Evolutionary conservation across 495 filamentous ascomycete species (phyloP), one percentile per base, ranked within the genome.

Genomic region (Aspergillus affinis): DNA sequence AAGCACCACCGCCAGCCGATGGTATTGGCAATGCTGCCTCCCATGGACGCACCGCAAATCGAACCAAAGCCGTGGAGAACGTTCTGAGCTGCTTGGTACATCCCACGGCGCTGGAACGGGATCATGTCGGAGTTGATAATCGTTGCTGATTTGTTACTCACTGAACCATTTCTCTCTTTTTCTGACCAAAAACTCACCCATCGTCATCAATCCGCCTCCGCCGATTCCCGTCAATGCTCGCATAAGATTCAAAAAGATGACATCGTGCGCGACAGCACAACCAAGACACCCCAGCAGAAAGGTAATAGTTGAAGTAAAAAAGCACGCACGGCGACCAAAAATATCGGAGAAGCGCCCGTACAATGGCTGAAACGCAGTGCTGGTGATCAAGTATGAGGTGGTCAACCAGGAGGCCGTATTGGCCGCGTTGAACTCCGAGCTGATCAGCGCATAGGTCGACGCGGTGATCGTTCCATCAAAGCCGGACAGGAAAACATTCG

Each of bases 201-300:
- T 84, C 0, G 84, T 85, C 79, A 86, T 85, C 45, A 86, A 64
- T 2, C 82, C 83, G 0, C 83, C 82, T 3, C 84, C 86, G 5
- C 84, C 86, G 58, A 87, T 81, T 0, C 84, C 86, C 5, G 91
- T 90, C 10, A 96, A 70, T 3, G 94, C 87, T 17, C 93, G 75
- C 52, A 93, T 93, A 3, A 89, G 65, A 52, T 97, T 93, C 70
- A 96, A 85, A 6, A 82, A 76, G 64, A 83, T 68, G 59, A 89
- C 80, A 29, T 78, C 71, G 20, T 69, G 71, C 9, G 82, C 83
- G 13, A 81, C 32, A 0, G 78, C 84, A 58, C 77, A 80, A 6
- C 78, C 73, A 1, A 77, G 50, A 68, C 77, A 80, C 5, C 81
- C 81, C 10, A 67, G 15, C 30, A 77, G 67, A 54, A 83, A 83